Evolutionary conservation across 306 rosid species (phyloP).

Genomic region (Acacia acuminata): DNA sequence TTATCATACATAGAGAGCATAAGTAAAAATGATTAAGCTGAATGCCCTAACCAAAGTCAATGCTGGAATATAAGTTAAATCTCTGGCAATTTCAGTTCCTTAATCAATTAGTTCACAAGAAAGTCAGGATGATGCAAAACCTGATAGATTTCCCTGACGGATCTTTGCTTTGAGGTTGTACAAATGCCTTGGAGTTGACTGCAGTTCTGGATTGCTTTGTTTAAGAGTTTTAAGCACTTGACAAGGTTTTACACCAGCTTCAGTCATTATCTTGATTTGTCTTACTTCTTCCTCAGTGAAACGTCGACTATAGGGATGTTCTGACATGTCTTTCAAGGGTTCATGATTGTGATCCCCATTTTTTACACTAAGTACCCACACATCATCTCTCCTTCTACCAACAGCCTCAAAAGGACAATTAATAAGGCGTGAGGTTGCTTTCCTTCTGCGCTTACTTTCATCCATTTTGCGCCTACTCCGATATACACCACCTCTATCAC

Average conservation of each 20-base stretch:
- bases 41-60: slow-evolving; percentile 1
- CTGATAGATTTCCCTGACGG: slow-evolving; percentile 77
- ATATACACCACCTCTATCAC: slow-evolving; percentile 81
- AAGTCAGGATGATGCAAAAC: slow-evolving; percentile 38
- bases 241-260: slow-evolving; percentile 78
- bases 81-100: slow-evolving; percentile 8
- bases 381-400: slow-evolving; percentile 68
- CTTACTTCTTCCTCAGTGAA: slow-evolving; percentile 72
- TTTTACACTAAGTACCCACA: slow-evolving; percentile 66
- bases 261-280: slow-evolving; percentile 68
- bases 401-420: slow-evolving; percentile 82
- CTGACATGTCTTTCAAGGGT: slow-evolving; percentile 73
- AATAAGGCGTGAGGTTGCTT: slow-evolving; percentile 73
- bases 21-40: not conserved
- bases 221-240: slow-evolving; percentile 79
- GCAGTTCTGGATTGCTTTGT: slow-evolving; percentile 71
- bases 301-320: slow-evolving; percentile 80
- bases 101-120: slow-evolving; percentile 17
- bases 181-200: slow-evolving; percentile 80
- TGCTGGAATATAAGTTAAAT: not conserved
- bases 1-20: not conserved
- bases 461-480: slow-evolving; percentile 80
- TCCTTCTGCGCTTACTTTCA: slow-evolving; percentile 73
- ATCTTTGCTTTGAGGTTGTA: slow-evolving; percentile 82
- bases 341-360: slow-evolving; percentile 80